Base-by-base conservation (phyloP, 345 rosid species). In the Euphorbia pulcherrima region DNA sequence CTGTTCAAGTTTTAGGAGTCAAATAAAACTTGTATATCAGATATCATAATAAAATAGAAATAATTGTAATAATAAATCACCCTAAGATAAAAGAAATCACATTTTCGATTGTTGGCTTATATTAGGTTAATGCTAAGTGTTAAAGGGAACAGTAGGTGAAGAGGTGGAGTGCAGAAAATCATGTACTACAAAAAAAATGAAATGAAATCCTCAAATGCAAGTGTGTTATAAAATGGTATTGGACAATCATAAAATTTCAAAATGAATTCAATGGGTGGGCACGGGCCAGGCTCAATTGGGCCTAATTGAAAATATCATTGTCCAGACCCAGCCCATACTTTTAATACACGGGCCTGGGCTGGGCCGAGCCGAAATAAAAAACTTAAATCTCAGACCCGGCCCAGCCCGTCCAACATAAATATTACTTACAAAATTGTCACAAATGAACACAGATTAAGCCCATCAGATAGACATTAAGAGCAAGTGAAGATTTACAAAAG, bases 61-160 rank as follows among this genome's bases (percentile, higher is more conserved):
- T 20, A 20, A 20, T 52, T n/a, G 2, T 52, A 20, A 52, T 52
- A 2, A 52, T 51, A 51, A 20, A 6, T 52, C 11, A 13, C 27
- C 56, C 23, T 20, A 28, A 21, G 11, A 12, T 41, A n/a, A 12
- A 54, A 18, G 37, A 33, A 1, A n/a, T 16, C 7, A 30, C 10
- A 24, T 30, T 17, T 37, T 4, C 10, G 41, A 62, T 62, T 24
- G 90, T 79, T 85, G 85, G 85, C 73, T 76, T 76, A 68, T 81
- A 74, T 83, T 87, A 82, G 35, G 78, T 85, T 52, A 60, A 65
- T 72, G 72, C 57, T 64, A 44, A 27, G 66, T 9, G 44, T 41
- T 24, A 12, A 17, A 70, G 63, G 50, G 78, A 69, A 66, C 71
- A 67, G 85, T 77, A 58, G 86, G 75, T 16, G 72, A 74, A 70